These are phyloP conservation scores for Metschnikowia lunata DNA, from an alignment of 805 yeast species.

Conservation along the genomic window DNA sequence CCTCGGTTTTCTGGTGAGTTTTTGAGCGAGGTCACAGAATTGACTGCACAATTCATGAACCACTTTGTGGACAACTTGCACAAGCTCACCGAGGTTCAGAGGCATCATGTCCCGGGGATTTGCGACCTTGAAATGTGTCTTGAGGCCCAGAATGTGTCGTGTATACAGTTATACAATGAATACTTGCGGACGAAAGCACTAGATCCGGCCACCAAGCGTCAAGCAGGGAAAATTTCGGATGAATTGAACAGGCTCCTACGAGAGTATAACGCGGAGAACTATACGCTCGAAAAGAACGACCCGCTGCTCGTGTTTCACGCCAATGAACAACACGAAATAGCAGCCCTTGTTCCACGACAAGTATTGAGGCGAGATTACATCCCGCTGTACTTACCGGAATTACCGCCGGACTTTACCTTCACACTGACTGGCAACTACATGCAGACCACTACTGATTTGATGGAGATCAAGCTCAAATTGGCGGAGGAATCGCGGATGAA, in stretches of 20 bases:
- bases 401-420: conserved; percentile 94
- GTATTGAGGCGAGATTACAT: conserved; percentile 41
- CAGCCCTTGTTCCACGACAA: conserved; percentile 53
- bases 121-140: conserved; percentile 48
- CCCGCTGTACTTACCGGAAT: conserved; percentile 76
- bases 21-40: conserved; percentile 26
- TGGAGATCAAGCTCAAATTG: conserved; percentile 61
- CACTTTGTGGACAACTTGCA: conserved; percentile 41
- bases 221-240: conserved; percentile 4
- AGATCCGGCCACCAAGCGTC: conserved; percentile 1
- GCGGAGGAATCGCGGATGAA: conserved; percentile 80
- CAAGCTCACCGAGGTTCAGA: conserved; percentile 52
- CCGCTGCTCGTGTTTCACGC: conserved; percentile 53
- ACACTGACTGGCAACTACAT: conserved; percentile 69
- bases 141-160: conserved; percentile 38
- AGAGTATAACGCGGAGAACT: conserved; percentile 16
- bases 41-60: conserved; percentile 28
- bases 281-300: conserved; percentile 28
- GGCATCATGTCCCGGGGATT: conserved; percentile 52
- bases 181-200: conserved; percentile 11
- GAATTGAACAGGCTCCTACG: conserved; percentile 12
- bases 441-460: conserved; percentile 62
- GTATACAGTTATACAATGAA: conserved; percentile 39
- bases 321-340: conserved; percentile 47
- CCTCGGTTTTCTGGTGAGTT: conserved; percentile 25